Conservation (phyloP, 1,284 basidiomycete genomes). For the Ganoderma meredithae region DNA sequence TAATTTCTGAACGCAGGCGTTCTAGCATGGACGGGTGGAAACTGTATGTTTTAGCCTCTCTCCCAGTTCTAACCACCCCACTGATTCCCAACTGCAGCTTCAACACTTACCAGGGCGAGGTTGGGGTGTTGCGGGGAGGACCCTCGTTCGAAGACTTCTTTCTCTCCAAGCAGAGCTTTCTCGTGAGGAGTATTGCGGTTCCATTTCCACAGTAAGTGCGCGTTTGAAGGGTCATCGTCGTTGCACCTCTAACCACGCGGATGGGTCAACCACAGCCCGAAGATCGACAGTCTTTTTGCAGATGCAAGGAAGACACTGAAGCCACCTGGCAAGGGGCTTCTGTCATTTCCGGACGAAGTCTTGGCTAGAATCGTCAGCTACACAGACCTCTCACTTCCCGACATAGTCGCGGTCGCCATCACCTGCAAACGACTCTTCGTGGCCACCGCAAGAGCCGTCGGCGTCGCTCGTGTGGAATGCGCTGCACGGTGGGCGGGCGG, state of each 20-base stretch:
- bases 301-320: not conserved
- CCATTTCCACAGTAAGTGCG: not conserved
- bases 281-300: constrained; percentile 1
- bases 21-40: constrained; percentile 1
- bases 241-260: not conserved
- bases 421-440: constrained; percentile 7
- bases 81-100: not conserved
- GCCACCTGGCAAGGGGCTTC: constrained; percentile 6
- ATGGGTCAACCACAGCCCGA: constrained; percentile 9
- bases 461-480: not conserved
- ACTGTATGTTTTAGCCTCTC: constrained; percentile 1
- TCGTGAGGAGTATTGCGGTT: constrained; percentile 11
- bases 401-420: constrained; percentile 6
- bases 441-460: not conserved
- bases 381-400: not conserved
- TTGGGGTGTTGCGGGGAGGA: not conserved
- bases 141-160: constrained; percentile 5
- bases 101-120: constrained; percentile 6
- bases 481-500: constrained; percentile 5
- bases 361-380: constrained; percentile 3
- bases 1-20: not conserved
- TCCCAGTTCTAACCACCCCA: not conserved
- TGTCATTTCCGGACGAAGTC: constrained; percentile 18
- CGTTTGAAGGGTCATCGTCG: not conserved
- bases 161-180: constrained; percentile 9